Base-by-base conservation (phyloP, 2,329 filamentous ascomycete species). In the Verticillium nubilum region DNA sequence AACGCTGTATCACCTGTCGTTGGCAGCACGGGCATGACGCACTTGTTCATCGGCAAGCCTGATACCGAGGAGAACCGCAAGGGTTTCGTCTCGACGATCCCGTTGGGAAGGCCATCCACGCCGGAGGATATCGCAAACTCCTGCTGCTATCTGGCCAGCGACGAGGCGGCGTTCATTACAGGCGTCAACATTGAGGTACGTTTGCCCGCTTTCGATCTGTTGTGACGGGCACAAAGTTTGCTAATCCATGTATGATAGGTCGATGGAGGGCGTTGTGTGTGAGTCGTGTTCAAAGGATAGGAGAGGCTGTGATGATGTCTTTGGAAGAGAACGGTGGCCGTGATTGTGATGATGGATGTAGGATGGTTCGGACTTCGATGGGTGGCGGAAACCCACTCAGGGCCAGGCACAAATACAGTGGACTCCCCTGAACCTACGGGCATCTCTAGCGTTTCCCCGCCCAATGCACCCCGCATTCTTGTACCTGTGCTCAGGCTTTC, bases 161-260 rank as follows among this genome's bases (percentile, higher is more conserved):
- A 91, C 28, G 89, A 92, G 67, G 86, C 86, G 0, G 80, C 77
- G 3, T 91, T 92, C 66, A 83, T 92, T 63, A 91, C 88, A 0
- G 89, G 89, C 0, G 80, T 87, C n/a, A 87, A 89, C 62, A 75
- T 91, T 62, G 83, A 89, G 58, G 82, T 63, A 25, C 37, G 54
- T 35, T 12, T 37, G 33, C 33, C 15, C 31, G 15, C n/a, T 19
- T 42, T 17, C n/a, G 35, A 12, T 12, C 25, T 12, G 12, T 29
- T 54, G 52, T 12, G 4, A 5, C 17, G 19, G 7, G 12, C 37
- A 26, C 15, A 1, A 26, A 5, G 12, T 6, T 26, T 28, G 54
- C 33, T 47, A 28, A 56, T 9, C 3, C 31, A 19, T 50, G 19
- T 19, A 4, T 53, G n/a, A 12, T 17, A 58, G 56, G 68, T 71